Conservation (phyloP, 2,329 filamentous ascomycete genomes). For the Mariannaea elegans region DNA sequence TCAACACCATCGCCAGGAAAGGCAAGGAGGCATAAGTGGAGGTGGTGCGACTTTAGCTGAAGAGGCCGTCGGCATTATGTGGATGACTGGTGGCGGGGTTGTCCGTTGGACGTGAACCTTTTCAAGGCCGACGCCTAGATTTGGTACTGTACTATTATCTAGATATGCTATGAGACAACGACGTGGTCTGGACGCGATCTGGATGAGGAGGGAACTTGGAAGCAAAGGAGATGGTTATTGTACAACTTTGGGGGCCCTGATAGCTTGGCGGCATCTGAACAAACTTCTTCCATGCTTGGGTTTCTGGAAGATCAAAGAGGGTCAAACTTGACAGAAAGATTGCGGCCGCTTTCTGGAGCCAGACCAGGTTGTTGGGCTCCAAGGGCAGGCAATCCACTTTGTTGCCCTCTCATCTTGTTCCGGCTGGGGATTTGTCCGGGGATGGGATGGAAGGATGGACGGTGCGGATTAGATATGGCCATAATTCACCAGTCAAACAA, state of each 20-base stretch:
- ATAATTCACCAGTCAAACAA: no score
- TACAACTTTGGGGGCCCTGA: neutral
- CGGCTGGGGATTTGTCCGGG: neutral
- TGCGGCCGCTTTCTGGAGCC: constrained; percentile 10
- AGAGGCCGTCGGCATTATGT: constrained; percentile 23
- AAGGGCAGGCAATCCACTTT: constrained; percentile 3
- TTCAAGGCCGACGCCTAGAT: neutral
- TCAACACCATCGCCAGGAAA: constrained; percentile 23
- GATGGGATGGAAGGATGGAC: neutral
- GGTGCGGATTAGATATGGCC: no score
- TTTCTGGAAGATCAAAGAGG: neutral
- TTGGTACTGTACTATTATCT: constrained; percentile 5
- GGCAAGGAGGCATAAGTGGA: constrained; percentile 27
- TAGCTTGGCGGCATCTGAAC: neutral
- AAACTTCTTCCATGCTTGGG: neutral
- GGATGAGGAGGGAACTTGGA: neutral
- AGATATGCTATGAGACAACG: neutral
- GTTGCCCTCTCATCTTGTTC: neutral
- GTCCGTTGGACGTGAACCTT: neutral
- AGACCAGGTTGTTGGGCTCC: constrained; percentile 1
- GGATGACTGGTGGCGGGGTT: constrained; percentile 26
- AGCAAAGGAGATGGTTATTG: neutral
- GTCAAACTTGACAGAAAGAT: neutral
- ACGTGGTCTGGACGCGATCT: neutral
- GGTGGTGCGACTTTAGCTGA: constrained; percentile 27